These are phyloP conservation scores for Aspergillus baeticus DNA, from an alignment of 495 filamentous ascomycete species.

Conservation along the genomic window DNA sequence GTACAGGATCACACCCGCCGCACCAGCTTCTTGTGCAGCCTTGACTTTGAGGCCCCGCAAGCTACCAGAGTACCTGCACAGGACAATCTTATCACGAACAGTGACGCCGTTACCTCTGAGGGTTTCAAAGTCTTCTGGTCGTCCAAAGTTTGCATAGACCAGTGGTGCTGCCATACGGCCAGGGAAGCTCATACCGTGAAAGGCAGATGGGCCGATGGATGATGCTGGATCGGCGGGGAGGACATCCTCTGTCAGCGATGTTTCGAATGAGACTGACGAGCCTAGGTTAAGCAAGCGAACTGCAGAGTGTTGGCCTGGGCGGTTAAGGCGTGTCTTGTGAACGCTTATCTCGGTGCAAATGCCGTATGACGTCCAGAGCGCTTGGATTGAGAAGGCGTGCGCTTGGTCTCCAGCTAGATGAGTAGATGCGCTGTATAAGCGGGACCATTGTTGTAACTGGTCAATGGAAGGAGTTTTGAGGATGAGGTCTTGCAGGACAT, in stretches of 20 bases:
- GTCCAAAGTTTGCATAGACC: constrained; percentile 6
- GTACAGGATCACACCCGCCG: neutral
- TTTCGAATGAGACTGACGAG: neutral
- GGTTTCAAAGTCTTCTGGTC: neutral
- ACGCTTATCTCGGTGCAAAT: neutral
- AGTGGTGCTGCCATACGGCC: neutral
- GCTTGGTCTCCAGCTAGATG: neutral
- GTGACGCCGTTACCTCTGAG: neutral
- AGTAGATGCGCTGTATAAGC: neutral
- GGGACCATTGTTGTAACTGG: neutral
- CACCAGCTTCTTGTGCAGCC: neutral
- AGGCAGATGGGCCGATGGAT: neutral
- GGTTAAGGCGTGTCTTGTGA: neutral
- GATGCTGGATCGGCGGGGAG: neutral
- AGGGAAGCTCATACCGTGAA: neutral
- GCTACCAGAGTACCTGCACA: neutral
- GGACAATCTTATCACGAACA: neutral
- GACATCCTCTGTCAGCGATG: neutral
- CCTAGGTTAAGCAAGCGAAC: neutral
- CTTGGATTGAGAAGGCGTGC: neutral
- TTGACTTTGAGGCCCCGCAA: neutral
- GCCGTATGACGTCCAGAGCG: neutral
- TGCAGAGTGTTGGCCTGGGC: neutral
- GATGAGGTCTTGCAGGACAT: neutral
- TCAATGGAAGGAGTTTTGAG: neutral